Conservation (phyloP, 2,329 filamentous ascomycete species). For the Berkeleyomyces basicola region DNA sequence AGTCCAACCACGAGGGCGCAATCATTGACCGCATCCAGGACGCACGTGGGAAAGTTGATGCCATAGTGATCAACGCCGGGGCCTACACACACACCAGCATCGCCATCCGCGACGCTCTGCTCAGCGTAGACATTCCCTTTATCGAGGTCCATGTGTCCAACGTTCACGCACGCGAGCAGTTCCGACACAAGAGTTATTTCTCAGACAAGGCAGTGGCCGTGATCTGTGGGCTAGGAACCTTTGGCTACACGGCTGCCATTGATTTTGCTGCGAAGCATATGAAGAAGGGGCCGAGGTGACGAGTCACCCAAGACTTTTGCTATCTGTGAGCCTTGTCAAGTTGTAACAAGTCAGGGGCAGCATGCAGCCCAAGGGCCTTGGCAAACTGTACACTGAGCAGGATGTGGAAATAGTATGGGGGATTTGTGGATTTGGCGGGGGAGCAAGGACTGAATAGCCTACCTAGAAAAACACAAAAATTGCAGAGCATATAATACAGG, state of each 20-base stretch:
- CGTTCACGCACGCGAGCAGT: slow-evolving; percentile 54
- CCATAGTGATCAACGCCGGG: slow-evolving; percentile 59
- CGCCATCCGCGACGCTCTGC: slow-evolving; percentile 55
- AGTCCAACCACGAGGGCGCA: slow-evolving; percentile 64
- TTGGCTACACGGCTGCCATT: slow-evolving; percentile 43
- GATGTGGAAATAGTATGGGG: too few species aligned
- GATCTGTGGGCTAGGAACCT: slow-evolving; percentile 50
- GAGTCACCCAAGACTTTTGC: not conserved
- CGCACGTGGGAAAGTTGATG: slow-evolving; percentile 41
- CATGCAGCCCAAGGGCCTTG: not conserved
- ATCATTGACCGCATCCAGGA: slow-evolving; percentile 59
- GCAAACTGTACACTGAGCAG: not conserved
- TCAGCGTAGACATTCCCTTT: slow-evolving; percentile 54
- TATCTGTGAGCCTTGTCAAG: slow-evolving; percentile 13
- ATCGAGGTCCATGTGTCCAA: slow-evolving; percentile 66
- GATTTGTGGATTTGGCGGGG: too few species aligned
- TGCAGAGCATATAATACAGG: not conserved
- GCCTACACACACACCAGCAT: slow-evolving; percentile 64
- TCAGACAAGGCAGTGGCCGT: slow-evolving; percentile 61
- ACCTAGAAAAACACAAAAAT: not conserved
- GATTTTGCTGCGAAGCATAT: slow-evolving; percentile 33
- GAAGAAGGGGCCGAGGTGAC: slow-evolving; percentile 21
- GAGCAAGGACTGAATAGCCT: too few species aligned
- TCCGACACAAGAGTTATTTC: slow-evolving; percentile 52
- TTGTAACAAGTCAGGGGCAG: slow-evolving; percentile 3